Evolutionary conservation across 805 yeast genomes (phyloP).

Genomic region (Starmerella vaccinii): DNA sequence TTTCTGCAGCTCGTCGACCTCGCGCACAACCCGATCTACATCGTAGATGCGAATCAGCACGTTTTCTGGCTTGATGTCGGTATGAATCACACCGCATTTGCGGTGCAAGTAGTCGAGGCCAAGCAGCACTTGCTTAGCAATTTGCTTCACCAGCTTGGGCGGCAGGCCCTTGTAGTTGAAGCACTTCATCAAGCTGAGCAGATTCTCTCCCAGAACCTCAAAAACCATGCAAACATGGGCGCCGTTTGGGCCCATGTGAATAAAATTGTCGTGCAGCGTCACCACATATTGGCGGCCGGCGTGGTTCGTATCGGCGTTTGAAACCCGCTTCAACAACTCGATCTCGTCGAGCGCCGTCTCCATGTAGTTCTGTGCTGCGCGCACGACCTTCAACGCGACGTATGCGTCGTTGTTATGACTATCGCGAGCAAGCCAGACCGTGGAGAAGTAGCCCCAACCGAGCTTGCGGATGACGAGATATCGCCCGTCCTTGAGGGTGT

Average conservation of each 20-base stretch:
- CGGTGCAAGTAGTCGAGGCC: slow-evolving; percentile 66
- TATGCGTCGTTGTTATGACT: slow-evolving; percentile 47
- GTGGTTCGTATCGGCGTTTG: slow-evolving; percentile 54
- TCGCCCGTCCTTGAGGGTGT: slow-evolving; percentile 60
- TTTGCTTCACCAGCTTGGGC: slow-evolving; percentile 61
- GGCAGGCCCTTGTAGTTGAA: slow-evolving; percentile 76
- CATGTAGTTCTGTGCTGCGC: slow-evolving; percentile 81
- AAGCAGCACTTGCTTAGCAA: slow-evolving; percentile 63
- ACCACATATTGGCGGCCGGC: slow-evolving; percentile 78
- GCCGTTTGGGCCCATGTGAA: slow-evolving; percentile 85
- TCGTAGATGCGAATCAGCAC: slow-evolving; percentile 73
- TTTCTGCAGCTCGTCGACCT: slow-evolving; percentile 40
- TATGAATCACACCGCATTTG: slow-evolving; percentile 63
- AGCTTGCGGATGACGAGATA: slow-evolving; percentile 77
- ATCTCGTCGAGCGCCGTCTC: slow-evolving; percentile 94
- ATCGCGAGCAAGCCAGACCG: slow-evolving; percentile 81
- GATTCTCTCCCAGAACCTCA: slow-evolving; percentile 90
- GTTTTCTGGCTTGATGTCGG: slow-evolving; percentile 66
- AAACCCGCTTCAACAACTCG: slow-evolving; percentile 54
- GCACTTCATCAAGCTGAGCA: slow-evolving; percentile 71
- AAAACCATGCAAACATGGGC: slow-evolving; percentile 93
- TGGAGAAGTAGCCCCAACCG: slow-evolving; percentile 98
- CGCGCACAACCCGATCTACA: slow-evolving; percentile 66
- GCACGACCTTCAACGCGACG: slow-evolving; percentile 89
- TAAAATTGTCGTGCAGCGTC: slow-evolving; percentile 69